Evolutionary conservation across 768 basidiomycete genomes (phyloP).

Genomic region (Coprinopsis marcescibilis): DNA sequence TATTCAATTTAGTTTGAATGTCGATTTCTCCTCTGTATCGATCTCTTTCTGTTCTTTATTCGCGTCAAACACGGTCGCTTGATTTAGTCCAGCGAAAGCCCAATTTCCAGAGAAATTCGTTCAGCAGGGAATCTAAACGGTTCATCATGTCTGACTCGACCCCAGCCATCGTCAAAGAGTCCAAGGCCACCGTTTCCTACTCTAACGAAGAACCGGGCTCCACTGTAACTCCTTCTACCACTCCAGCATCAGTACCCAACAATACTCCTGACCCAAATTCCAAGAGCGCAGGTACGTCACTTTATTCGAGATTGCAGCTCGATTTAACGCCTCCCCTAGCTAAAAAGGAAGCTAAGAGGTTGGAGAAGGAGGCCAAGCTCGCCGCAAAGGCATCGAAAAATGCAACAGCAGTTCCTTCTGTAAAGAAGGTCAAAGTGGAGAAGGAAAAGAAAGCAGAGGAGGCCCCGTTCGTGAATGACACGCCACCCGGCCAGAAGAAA

Average conservation of each 20-base stretch:
- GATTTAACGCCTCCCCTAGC: no score
- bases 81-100: constrained; percentile 7
- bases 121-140: neutral
- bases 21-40: constrained; percentile 12
- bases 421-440: constrained; percentile 68
- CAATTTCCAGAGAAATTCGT: constrained; percentile 2
- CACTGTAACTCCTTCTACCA: neutral
- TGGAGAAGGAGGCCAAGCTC: constrained; percentile 74
- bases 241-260: constrained; percentile 6
- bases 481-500: constrained; percentile 91
- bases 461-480: constrained; percentile 75
- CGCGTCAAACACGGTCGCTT: constrained; percentile 3
- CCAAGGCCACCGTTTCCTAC: constrained; percentile 5
- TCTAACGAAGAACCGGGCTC: constrained; percentile 8
- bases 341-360: constrained; percentile 80
- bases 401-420: constrained; percentile 30
- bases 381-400: constrained; percentile 63
- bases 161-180: constrained; percentile 9
- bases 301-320: no score
- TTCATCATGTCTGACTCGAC: constrained; percentile 10
- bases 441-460: constrained; percentile 71
- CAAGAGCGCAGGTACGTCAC: constrained; percentile 34
- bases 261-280: constrained; percentile 31
- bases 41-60: constrained; percentile 10
- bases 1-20: constrained; percentile 10